Evolutionary conservation across 2,329 filamentous ascomycete species (phyloP), one percentile per base, ranked within the genome.

Genomic region (Aspergillus luchuensis): DNA sequence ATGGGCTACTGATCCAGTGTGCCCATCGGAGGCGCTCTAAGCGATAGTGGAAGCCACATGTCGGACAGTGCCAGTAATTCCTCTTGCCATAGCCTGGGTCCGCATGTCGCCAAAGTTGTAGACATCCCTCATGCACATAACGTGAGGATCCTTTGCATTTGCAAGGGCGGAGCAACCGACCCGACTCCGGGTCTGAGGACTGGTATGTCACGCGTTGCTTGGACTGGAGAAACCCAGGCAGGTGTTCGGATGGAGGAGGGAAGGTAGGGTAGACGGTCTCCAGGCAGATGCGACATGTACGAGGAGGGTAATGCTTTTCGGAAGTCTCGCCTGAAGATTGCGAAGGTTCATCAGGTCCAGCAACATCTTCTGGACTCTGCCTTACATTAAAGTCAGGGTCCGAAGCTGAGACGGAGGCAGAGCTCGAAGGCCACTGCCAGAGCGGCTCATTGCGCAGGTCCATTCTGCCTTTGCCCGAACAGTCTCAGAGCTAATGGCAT

Each of bases 41-140:
- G 38, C 87, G 85, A 77, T 97, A 98, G 67, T 85, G 83, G 77
- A 95, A 97, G 36, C 87, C 84, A 77, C 94, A 98, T 0, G 92
- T 97, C 19, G 91, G 91, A 71, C 94, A 98, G 70, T 91, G 85
- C 86, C 89, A 97, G 73, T 88, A 96, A 68, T 93, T 92, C 59
- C 90, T 85, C 59, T 78, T 79, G 45, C 80, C 79, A 66, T 86
- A 84, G 43, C 83, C 71, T 0, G 91, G 89, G 71, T 92, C 87
- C 47, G 91, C 85, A 64, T 89, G 84, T 67, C 95, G 87, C 92
- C 93, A 98, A 10, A 86, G 83, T 70, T 90, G 87, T 52, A 99
- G 82, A 72, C 95, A 99, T 30, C 88, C 90, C 76, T 97, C 92
- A 75, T 99, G 95, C 23, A 98, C 92, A 77, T 96, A 97, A 79